Evolutionary conservation across 1,284 basidiomycete species (phyloP).

Genomic region (Cutaneotrichosporon mucoides): DNA sequence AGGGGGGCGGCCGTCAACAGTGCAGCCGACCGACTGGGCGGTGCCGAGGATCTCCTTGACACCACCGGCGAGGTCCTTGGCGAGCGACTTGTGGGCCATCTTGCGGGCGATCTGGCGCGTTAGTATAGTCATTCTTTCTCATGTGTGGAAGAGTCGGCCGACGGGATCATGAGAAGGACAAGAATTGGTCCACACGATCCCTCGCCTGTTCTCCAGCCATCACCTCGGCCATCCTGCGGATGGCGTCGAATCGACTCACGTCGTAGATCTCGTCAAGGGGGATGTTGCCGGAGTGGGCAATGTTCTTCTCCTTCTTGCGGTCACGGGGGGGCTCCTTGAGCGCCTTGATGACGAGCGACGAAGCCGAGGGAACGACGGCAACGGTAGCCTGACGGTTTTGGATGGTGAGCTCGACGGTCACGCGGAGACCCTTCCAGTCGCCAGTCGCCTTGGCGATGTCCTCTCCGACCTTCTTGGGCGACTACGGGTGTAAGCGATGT

Average conservation of each 20-base stretch:
- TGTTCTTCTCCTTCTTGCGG: constrained; percentile 99
- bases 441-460: constrained; percentile 99
- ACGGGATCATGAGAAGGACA: too few species aligned
- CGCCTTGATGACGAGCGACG: constrained; percentile 95
- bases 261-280: constrained; percentile 91
- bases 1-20: constrained; percentile 86
- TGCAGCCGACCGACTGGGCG: constrained; percentile 91
- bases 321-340: constrained; percentile 99
- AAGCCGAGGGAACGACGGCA: constrained; percentile 95
- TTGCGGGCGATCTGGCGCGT: constrained; percentile 59
- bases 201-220: too few species aligned
- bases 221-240: too few species aligned
- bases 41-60: constrained; percentile 94
- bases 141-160: too few species aligned
- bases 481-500: constrained; percentile 55
- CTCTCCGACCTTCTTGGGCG: constrained; percentile 99
- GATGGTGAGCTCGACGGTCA: constrained; percentile 98
- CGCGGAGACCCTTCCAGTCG: constrained; percentile 99
- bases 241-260: constrained; percentile 45
- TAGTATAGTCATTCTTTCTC: too few species aligned
- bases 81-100: constrained; percentile 93
- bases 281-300: constrained; percentile 96
- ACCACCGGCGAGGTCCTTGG: constrained; percentile 82
- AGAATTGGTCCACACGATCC: too few species aligned
- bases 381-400: constrained; percentile 99